Conservation (phyloP, 345 rosid genomes). For the Populus tremula region DNA sequence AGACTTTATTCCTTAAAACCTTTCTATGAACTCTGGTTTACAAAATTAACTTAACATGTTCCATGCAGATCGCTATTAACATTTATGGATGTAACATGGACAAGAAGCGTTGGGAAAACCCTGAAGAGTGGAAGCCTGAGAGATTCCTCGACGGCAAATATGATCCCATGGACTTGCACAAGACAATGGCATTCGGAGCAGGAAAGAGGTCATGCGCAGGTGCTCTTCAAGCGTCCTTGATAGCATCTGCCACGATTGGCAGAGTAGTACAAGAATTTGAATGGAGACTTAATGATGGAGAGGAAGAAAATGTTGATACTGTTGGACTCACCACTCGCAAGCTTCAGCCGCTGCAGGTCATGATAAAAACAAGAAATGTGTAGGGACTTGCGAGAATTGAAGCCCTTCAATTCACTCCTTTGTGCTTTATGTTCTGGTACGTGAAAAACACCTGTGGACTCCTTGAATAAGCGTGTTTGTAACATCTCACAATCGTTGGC, state of each 20-base stretch:
- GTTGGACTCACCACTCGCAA: conserved; percentile 65
- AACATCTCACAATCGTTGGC: too few species aligned
- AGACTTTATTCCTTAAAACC: neutral
- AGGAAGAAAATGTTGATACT: conserved; percentile 62
- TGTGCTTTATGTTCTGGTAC: too few species aligned
- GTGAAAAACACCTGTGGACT: too few species aligned
- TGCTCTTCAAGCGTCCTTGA: conserved; percentile 59
- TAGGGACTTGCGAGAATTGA: neutral
- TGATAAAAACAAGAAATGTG: conserved; percentile 46
- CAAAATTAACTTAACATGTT: neutral
- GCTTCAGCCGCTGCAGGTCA: conserved; percentile 64
- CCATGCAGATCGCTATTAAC: conserved; percentile 76
- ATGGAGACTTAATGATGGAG: conserved; percentile 64
- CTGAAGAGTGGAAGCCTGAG: conserved; percentile 77
- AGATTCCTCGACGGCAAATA: conserved; percentile 55
- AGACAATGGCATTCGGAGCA: conserved; percentile 92
- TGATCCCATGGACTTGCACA: conserved; percentile 55
- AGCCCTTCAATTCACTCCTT: too few species aligned
- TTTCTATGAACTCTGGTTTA: too few species aligned
- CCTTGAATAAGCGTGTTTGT: too few species aligned
- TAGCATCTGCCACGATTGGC: conserved; percentile 58
- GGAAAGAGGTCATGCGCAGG: conserved; percentile 85
- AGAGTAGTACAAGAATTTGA: conserved; percentile 77
- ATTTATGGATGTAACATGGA: conserved; percentile 91
- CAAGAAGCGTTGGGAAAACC: conserved; percentile 62